Evolutionary conservation across 2,329 filamentous ascomycete genomes (phyloP).

Genomic region (Fusarium austroafricanum): DNA sequence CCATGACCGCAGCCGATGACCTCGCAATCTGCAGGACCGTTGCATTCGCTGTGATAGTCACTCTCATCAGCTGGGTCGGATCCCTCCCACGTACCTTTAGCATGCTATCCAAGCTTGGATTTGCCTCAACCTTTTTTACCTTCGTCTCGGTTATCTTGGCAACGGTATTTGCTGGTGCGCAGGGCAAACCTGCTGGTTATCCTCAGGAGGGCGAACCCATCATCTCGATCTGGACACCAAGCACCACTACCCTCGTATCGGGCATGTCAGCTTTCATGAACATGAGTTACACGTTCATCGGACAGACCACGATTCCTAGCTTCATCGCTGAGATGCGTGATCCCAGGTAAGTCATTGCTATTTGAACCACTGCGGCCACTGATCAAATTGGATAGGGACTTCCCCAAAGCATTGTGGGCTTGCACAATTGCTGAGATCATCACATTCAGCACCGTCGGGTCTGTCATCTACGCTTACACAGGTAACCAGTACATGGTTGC

Average conservation of each 20-base stretch:
- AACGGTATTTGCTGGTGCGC: slow-evolving; percentile 81
- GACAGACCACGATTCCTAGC: slow-evolving; percentile 90
- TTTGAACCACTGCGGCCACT: rapidly evolving
- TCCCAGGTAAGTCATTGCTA: slow-evolving; percentile 55
- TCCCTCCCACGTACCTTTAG: slow-evolving; percentile 89
- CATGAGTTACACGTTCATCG: slow-evolving; percentile 95
- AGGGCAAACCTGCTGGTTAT: slow-evolving; percentile 77
- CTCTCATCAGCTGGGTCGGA: slow-evolving; percentile 78
- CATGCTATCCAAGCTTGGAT: slow-evolving; percentile 81
- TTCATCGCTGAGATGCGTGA: slow-evolving; percentile 95
- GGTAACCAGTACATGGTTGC: slow-evolving; percentile 89
- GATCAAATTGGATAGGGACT: slow-evolving; percentile 66
- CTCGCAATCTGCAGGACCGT: slow-evolving; percentile 77
- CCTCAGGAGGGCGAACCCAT: slow-evolving; percentile 69
- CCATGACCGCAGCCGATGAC: slow-evolving; percentile 76
- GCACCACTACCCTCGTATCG: slow-evolving; percentile 79
- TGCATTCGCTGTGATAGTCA: slow-evolving; percentile 78
- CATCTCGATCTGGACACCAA: slow-evolving; percentile 73
- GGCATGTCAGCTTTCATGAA: slow-evolving; percentile 92
- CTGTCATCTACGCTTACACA: slow-evolving; percentile 83
- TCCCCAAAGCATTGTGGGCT: slow-evolving; percentile 90
- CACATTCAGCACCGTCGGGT: slow-evolving; percentile 84
- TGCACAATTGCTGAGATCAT: slow-evolving; percentile 90
- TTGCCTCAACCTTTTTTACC: slow-evolving; percentile 84
- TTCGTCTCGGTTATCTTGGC: slow-evolving; percentile 90